Base-by-base conservation (phyloP, 768 basidiomycete genomes). In the Daedaleopsis sinensis region DNA sequence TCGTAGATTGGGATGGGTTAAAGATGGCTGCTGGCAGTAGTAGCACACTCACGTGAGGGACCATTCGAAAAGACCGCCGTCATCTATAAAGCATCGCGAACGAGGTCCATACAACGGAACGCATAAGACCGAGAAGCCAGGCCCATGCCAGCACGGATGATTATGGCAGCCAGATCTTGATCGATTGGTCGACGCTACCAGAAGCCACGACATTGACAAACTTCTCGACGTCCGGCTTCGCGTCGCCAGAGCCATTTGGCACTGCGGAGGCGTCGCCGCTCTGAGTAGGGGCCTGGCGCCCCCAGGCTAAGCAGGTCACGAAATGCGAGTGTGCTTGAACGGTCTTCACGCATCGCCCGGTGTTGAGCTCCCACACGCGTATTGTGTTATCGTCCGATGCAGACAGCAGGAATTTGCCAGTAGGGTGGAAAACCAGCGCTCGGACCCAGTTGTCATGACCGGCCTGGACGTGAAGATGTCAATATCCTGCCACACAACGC, bases 321-420 rank as follows among this genome's bases (percentile, higher is more conserved):
- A 68, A 68, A 37, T 68, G 65, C 4, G 58, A 55, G 37, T 68
- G 58, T 5, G 61, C 62, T 71, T 94, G 91, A 44, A 96, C 84
- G 42, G 86, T 91, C 78, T 93, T 94, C 65, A 89, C 71, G 65
- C 84, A 84, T 39, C 84, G 75, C 3, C 85, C 85, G 6, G 79
- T 80, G 35, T 74, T 69, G 23, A 86, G 73, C 65, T 86, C 85
- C 85, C 85, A 86, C 0, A 85, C 76, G 16, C 82, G 79, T 38
- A 85, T 76, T 15, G 84, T 83, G 68, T 84, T 80, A 73, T 86
- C 85, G 72, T 86, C 85, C 7, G 82, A 80, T 0, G 82, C 83
- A 7, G 83, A 84, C 6, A 86, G 74, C 19, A 86, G 77, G 68
- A 77, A 80, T 64, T 84, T 84, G 36, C 85, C 85, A 12, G 74